Percentiles rank a stretch among this genome's conserved stretches.
Conservation (phyloP, 2,329 filamentous ascomycete genomes). For the Lojkania enalia region DNA sequence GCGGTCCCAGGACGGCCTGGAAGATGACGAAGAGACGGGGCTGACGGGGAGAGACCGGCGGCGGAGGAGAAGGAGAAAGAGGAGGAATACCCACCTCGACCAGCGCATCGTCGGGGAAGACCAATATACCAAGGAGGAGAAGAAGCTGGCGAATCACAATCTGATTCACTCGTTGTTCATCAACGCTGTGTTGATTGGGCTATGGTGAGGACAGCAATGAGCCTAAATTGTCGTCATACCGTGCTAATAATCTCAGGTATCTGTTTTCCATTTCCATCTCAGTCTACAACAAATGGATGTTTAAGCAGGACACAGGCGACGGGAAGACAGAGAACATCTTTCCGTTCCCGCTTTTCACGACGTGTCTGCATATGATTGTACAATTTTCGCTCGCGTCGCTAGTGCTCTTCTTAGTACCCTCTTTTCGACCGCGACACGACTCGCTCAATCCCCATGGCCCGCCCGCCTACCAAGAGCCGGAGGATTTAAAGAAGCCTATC, state of each 20-base stretch:
- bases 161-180: conserved; percentile 70
- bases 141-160: conserved; percentile 73
- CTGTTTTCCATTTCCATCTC: conserved; percentile 81
- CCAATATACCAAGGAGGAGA: conserved; percentile 70
- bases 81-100: conserved; percentile 71
- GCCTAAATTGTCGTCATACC: background rate
- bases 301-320: conserved; percentile 60
- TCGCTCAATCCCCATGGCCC: conserved; percentile 40
- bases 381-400: conserved; percentile 80
- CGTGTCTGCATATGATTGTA: conserved; percentile 88
- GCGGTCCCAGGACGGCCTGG: conserved; percentile 69
- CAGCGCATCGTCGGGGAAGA: conserved; percentile 61
- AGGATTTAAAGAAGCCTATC: conserved; percentile 57
- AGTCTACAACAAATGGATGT: conserved; percentile 99
- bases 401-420: conserved; percentile 81
- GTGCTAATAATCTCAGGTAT: conserved; percentile 51
- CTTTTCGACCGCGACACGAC: conserved; percentile 69
- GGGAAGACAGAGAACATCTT: conserved; percentile 64
- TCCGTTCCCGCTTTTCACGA: conserved; percentile 92
- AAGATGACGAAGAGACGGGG: conserved; percentile 89
- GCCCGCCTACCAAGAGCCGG: conserved; percentile 28
- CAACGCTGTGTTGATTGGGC: conserved; percentile 77
- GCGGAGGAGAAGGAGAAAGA: conserved; percentile 67
- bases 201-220: conserved; percentile 67
- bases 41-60: conserved; percentile 74